Conservation (phyloP, 1,139 yeast species). For the Hemisphaericaspora xylofermentans region DNA sequence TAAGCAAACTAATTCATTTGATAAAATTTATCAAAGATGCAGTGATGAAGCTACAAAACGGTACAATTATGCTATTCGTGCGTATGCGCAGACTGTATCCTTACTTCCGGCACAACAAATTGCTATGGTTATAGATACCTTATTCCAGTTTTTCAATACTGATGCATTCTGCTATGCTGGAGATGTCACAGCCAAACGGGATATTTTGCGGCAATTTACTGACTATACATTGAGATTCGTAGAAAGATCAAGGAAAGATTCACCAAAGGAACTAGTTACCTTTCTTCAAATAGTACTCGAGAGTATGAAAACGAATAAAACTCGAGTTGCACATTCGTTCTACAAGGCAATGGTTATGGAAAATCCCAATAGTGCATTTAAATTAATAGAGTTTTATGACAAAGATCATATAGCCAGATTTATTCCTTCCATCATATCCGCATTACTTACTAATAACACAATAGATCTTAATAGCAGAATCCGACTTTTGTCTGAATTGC, state of each 20-base stretch:
- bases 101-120: constrained; percentile 18
- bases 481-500: constrained; percentile 21
- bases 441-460: constrained; percentile 21
- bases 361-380: constrained; percentile 24
- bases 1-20: constrained; percentile 3
- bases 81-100: constrained; percentile 33
- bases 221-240: constrained; percentile 23
- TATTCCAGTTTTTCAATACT: constrained; percentile 14
- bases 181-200: constrained; percentile 6
- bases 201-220: constrained; percentile 11
- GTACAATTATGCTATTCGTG: constrained; percentile 28
- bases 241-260: constrained; percentile 11
- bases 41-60: constrained; percentile 15
- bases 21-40: neutral
- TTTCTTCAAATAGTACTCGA: constrained; percentile 20
- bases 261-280: constrained; percentile 11
- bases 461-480: constrained; percentile 19
- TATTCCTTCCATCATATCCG: constrained; percentile 25
- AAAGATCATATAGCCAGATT: constrained; percentile 18
- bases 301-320: constrained; percentile 16
- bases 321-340: constrained; percentile 21
- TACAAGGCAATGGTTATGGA: constrained; percentile 25
- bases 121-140: constrained; percentile 17
- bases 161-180: constrained; percentile 14
- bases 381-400: constrained; percentile 22